Conservation (phyloP, 495 filamentous ascomycete genomes). For the Neurospora sp. region DNA sequence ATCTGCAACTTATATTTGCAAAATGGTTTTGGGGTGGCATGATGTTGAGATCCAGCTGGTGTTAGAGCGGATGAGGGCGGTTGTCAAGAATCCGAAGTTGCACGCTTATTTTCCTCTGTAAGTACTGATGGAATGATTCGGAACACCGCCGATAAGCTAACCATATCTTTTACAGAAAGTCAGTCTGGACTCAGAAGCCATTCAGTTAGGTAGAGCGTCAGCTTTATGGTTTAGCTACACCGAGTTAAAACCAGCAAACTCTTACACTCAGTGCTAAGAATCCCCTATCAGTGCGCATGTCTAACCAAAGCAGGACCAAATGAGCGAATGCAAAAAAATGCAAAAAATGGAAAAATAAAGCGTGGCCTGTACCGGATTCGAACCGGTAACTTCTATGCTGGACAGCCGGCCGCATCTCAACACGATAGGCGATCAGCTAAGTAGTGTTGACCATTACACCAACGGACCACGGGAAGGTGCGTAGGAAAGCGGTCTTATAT, state of each 20-base stretch:
- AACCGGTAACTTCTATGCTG: background rate
- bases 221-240: background rate
- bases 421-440: background rate
- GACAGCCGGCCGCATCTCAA: background rate
- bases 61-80: conserved; percentile 28
- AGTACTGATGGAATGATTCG: conserved; percentile 2
- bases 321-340: background rate
- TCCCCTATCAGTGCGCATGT: background rate
- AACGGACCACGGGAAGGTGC: background rate
- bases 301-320: background rate
- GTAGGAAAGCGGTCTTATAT: background rate
- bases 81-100: conserved; percentile 25
- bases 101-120: conserved; percentile 36
- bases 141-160: background rate
- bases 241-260: background rate
- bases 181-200: background rate
- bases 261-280: background rate
- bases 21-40: conserved; percentile 35
- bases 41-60: conserved; percentile 33
- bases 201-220: background rate
- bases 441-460: background rate
- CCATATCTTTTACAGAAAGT: background rate
- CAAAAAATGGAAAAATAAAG: background rate
- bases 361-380: no score
- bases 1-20: conserved; percentile 30